A percentile compares a stretch with the other conserved stretches of the same genome.
These are phyloP conservation scores for Vinca minor DNA, from an alignment of 257 asterid species.

Conservation along the genomic window DNA sequence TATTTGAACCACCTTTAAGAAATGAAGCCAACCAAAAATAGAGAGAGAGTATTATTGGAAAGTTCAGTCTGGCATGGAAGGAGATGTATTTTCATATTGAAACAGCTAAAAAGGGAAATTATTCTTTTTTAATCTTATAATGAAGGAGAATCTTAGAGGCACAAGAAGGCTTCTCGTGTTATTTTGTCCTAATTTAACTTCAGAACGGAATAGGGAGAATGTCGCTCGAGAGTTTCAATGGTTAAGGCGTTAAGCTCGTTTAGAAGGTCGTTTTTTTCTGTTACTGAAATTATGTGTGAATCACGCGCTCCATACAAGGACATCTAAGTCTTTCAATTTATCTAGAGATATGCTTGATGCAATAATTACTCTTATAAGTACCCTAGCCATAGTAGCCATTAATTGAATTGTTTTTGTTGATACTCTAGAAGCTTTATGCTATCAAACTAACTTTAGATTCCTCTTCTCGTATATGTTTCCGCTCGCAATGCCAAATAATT, in stretches of 20 bases:
- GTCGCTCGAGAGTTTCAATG: neutral
- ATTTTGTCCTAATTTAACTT: neutral
- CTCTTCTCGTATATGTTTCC: too few relatives aligned
- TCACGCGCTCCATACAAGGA: too few relatives aligned
- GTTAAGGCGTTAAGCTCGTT: neutral
- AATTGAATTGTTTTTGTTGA: neutral
- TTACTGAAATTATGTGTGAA: too few relatives aligned
- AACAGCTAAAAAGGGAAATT: neutral
- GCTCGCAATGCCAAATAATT: neutral
- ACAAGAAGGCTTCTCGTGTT: neutral
- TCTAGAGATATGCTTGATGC: too few relatives aligned
- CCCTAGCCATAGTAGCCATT: neutral
- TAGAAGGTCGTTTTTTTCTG: too few relatives aligned
- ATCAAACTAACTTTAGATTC: neutral
- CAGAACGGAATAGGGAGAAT: neutral
- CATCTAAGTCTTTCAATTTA: too few relatives aligned
- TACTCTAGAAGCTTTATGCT: neutral
- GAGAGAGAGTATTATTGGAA: neutral
- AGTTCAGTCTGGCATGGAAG: neutral
- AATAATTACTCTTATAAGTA: too few relatives aligned
- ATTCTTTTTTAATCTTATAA: neutral
- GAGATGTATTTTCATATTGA: neutral
- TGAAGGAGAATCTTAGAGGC: conserved; percentile 4
- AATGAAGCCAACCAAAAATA: conserved; percentile 45
- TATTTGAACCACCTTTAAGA: conserved; percentile 75